Evolutionary conservation across 1,284 basidiomycete species (phyloP).

Genomic region (Meripilus lineatus): DNA sequence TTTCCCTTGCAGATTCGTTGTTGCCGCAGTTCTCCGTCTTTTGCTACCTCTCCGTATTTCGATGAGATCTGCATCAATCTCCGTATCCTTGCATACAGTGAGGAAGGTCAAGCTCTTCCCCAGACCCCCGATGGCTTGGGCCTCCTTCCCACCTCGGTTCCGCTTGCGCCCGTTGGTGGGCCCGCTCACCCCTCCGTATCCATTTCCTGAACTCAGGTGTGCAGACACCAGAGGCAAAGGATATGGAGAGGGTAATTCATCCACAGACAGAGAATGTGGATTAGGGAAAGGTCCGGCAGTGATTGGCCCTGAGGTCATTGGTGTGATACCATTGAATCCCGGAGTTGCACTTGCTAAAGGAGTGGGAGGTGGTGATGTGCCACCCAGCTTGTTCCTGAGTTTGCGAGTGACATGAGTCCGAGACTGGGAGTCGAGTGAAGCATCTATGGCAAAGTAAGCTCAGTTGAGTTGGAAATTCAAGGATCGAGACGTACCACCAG

Average conservation of each 20-base stretch:
- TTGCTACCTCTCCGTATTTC: conserved; percentile 74
- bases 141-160: conserved; percentile 51
- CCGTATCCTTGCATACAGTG: conserved; percentile 52
- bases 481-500: conserved; percentile 42
- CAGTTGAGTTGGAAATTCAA: conserved; percentile 5
- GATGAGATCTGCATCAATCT: conserved; percentile 66
- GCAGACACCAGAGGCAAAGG: conserved; percentile 63
- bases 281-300: conserved; percentile 66
- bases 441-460: conserved; percentile 37
- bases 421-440: conserved; percentile 64
- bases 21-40: conserved; percentile 51
- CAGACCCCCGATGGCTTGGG: conserved; percentile 46
- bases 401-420: conserved; percentile 78
- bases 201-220: conserved; percentile 28
- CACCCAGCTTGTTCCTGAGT: conserved; percentile 64
- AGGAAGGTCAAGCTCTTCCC: conserved; percentile 61
- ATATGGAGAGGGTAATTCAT: conserved; percentile 79
- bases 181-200: conserved; percentile 28
- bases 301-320: conserved; percentile 44
- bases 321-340: conserved; percentile 31
- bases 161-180: conserved; percentile 40
- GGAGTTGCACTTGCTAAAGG: conserved; percentile 35
- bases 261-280: conserved; percentile 74
- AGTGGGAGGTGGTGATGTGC: conserved; percentile 60
- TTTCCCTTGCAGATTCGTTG: conserved; percentile 2